These are phyloP conservation scores for Akanthomyces lecanii DNA, from an alignment of 2,329 filamentous ascomycete species.

Conservation along the genomic window DNA sequence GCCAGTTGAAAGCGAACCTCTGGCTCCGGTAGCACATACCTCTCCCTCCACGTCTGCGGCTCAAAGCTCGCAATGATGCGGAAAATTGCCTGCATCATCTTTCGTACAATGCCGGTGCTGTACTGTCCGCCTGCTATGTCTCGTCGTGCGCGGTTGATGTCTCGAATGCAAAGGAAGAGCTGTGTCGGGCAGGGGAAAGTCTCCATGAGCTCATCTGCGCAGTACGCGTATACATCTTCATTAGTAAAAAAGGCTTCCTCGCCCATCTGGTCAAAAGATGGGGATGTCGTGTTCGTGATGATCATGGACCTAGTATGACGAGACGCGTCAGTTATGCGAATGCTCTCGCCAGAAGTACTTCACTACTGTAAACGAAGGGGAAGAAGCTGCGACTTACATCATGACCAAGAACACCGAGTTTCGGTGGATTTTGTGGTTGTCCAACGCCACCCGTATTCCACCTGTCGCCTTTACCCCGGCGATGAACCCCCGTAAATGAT, in stretches of 20 bases:
- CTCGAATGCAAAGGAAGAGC: slow-evolving; percentile 2
- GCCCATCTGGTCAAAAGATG: not conserved
- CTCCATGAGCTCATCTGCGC: not conserved
- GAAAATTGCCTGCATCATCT: not conserved
- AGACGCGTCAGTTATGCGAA: too few species aligned
- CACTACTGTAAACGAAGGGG: not conserved
- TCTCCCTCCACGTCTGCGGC: not conserved
- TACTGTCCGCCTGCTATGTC: not conserved
- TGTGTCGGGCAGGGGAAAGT: not conserved
- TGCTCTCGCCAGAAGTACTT: too few species aligned
- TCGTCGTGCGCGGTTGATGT: not conserved
- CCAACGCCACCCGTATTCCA: not conserved
- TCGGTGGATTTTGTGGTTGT: not conserved
- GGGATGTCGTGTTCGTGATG: not conserved
- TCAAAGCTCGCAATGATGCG: not conserved
- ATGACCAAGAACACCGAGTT: not conserved
- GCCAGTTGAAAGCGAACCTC: not conserved
- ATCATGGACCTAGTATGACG: not conserved
- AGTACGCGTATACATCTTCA: not conserved
- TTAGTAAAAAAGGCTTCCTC: not conserved
- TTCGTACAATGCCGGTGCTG: not conserved
- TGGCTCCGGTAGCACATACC: not conserved
- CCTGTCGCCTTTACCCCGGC: not conserved
- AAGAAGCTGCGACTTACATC: not conserved
- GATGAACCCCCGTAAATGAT: not conserved